These are phyloP conservation scores for Fraxinus greggii DNA, from an alignment of 305 asterid genomes.

Conservation along the genomic window DNA sequence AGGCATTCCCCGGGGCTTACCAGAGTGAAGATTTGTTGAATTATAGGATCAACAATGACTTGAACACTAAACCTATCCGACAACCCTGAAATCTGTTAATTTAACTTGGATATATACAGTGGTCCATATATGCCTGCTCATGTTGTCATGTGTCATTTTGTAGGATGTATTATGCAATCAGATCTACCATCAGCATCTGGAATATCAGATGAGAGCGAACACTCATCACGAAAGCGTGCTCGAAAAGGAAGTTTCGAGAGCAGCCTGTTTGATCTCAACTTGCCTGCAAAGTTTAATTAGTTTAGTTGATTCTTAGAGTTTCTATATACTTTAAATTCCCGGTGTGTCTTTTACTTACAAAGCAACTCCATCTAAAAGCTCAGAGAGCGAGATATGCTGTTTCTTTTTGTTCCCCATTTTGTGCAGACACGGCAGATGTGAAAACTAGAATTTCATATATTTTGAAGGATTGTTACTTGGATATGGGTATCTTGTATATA, in stretches of 20 bases:
- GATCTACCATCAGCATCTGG: constrained; percentile 57
- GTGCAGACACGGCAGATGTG: constrained; percentile 7
- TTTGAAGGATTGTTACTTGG: neutral
- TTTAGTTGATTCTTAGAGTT: constrained; percentile 28
- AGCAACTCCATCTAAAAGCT: neutral
- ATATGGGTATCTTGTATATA: neutral
- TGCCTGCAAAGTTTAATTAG: constrained; percentile 57
- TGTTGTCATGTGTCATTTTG: constrained; percentile 21
- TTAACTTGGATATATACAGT: neutral
- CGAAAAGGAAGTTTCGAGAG: constrained; percentile 38
- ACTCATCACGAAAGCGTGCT: constrained; percentile 57
- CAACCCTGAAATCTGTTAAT: neutral
- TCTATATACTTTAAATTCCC: constrained; percentile 8
- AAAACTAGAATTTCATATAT: constrained; percentile 7
- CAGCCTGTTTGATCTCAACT: constrained; percentile 60
- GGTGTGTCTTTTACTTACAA: constrained; percentile 28
- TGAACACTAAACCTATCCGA: neutral
- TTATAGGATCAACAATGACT: neutral
- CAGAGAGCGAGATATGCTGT: neutral
- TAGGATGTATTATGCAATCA: constrained; percentile 36
- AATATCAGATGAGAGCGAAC: constrained; percentile 38
- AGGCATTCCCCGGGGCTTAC: constrained; percentile 1
- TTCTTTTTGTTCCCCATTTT: neutral
- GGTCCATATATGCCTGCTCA: neutral
- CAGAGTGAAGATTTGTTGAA: neutral